Evolutionary conservation across 1,284 basidiomycete species (phyloP), one percentile per base, ranked within the genome.

Genomic region (Veloboletus limbatus): DNA sequence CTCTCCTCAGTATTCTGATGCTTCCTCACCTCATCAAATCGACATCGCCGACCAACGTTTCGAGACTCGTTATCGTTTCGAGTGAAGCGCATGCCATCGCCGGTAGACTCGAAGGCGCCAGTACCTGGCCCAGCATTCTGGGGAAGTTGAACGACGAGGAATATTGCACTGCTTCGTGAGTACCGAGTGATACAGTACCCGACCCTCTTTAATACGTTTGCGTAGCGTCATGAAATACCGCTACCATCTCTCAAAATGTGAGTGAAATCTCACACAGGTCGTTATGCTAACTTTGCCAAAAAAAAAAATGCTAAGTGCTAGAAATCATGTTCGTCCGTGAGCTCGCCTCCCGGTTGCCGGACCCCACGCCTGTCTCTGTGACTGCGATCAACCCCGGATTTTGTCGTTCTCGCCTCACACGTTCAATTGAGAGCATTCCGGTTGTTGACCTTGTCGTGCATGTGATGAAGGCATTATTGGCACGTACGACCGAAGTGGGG

Each of bases 301-400:
- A 13, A 30, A 16, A 16, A 33, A 18, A 18, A 35, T 8, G 2
- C 0, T 20, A 10, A 65, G 68, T 66, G 7, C 44, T 68, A 22
- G 53, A 58, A 42, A 37, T 70, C 26, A 50, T 69, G 53, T 68
- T 68, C 45, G 51, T 61, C 17, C 55, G 60, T 20, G 59, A 68
- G 36, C 55, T 73, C 20, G 59, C 62, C 14, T 62, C 55, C 11
- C 64, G 57, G n/a, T 51, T 71, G 18, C 52, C 61, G 8, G 43
- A 53, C 14, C 55, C 59, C 16, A 59, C 56, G 2, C 56, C 68
- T 4, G 50, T 72, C 17, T 52, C 63, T 16, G 61, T 71, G 27
- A 63, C 65, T n/a, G 53, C 59, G 31, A 56, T 69, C 39, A 62
- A 70, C 43, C 70, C 71, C 2, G 68, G 70, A 8, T 57, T 63